Conservation (phyloP, 1,284 basidiomycete species). For the Ganoderma boninense region DNA sequence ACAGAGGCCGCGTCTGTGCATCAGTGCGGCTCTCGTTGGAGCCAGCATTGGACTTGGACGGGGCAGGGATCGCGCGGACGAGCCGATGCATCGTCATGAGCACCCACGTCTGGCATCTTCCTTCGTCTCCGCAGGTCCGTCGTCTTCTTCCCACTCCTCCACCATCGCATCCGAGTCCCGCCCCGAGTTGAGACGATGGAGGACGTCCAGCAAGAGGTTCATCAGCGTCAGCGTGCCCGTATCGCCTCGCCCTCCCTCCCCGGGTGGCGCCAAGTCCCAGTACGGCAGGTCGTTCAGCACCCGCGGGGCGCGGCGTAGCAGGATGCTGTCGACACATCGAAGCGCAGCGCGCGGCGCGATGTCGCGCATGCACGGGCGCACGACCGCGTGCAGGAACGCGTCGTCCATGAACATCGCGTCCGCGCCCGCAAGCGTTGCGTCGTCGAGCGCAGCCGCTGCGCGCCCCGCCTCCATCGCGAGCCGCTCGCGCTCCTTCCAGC, state of each 20-base stretch:
- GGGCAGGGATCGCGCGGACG: conserved; percentile 24
- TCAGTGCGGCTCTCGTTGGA: background rate
- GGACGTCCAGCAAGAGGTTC: conserved; percentile 29
- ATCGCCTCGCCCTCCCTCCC: conserved; percentile 15
- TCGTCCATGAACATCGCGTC: conserved; percentile 34
- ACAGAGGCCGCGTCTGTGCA: conserved; percentile 12
- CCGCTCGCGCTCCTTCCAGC: conserved; percentile 28
- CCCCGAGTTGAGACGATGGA: conserved; percentile 21
- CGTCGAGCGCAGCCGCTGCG: conserved; percentile 21
- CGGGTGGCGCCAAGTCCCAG: conserved; percentile 21
- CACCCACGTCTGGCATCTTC: conserved; percentile 20
- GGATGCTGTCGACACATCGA: conserved; percentile 26
- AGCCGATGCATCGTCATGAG: conserved; percentile 30
- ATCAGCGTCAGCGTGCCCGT: conserved; percentile 25
- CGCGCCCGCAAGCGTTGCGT: conserved; percentile 27
- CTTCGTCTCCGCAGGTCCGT: background rate
- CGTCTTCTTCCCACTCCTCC: conserved; percentile 17
- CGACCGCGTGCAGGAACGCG: conserved; percentile 25
- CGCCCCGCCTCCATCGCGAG: conserved; percentile 4
- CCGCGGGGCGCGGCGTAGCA: conserved; percentile 26
- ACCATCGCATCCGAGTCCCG: conserved; percentile 2
- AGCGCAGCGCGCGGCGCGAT: conserved; percentile 24
- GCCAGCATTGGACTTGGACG: background rate
- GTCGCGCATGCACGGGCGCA: conserved; percentile 31
- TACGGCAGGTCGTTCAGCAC: conserved; percentile 29